These are phyloP conservation scores for Penicillium occitanis DNA, from an alignment of 2,329 filamentous ascomycete species.

Conservation along the genomic window DNA sequence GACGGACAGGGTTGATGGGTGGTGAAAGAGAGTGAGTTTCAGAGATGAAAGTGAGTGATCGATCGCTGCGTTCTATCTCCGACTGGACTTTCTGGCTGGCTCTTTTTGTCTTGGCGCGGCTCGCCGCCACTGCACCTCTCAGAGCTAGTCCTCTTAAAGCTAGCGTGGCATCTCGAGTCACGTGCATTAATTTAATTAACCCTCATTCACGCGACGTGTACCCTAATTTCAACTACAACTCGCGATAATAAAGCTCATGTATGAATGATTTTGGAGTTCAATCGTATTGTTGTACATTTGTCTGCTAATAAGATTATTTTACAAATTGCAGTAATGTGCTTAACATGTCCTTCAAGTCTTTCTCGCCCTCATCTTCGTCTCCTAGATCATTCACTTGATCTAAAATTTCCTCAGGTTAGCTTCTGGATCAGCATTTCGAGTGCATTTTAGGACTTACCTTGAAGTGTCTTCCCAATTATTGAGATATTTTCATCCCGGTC, in stretches of 20 bases:
- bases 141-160: not conserved
- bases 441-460: slow-evolving; percentile 45
- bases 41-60: slow-evolving; percentile 27
- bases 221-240: not conserved
- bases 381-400: slow-evolving; percentile 64
- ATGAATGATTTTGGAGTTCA: not conserved
- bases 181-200: not conserved
- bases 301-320: slow-evolving; percentile 21
- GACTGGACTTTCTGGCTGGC: slow-evolving; percentile 29
- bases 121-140: slow-evolving; percentile 30
- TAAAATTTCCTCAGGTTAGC: slow-evolving; percentile 23
- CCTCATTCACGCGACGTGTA: not conserved
- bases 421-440: not conserved
- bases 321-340: slow-evolving; percentile 54
- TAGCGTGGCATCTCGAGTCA: not conserved
- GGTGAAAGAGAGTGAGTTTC: slow-evolving; percentile 27
- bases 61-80: slow-evolving; percentile 25
- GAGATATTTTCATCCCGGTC: slow-evolving; percentile 66
- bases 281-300: slow-evolving; percentile 6
- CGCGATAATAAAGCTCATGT: not conserved
- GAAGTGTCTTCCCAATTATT: slow-evolving; percentile 65
- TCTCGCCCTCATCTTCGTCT: slow-evolving; percentile 55
- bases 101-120: slow-evolving; percentile 29
- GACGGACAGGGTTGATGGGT: slow-evolving; percentile 26
- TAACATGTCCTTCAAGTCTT: slow-evolving; percentile 63